Evolutionary conservation across 352 stramenopile species (phyloP).

Genomic region (Pythium aristosporum): DNA sequence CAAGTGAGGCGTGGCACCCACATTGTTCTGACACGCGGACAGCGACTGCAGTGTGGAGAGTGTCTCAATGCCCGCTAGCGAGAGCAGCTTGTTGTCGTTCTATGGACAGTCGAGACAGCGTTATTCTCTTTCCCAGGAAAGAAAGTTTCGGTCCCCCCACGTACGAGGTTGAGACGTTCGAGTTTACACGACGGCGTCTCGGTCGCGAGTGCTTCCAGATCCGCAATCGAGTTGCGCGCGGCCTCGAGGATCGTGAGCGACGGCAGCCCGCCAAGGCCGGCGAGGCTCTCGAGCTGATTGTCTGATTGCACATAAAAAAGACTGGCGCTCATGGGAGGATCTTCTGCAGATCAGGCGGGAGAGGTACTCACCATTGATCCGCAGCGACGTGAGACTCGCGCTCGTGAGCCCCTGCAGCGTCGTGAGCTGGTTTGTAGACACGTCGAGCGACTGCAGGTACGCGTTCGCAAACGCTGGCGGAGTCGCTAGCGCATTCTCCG

Average conservation of each 20-base stretch:
- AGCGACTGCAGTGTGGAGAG: constrained; percentile 45
- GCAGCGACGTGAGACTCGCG: constrained; percentile 48
- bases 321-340: no score
- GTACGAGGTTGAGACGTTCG: constrained; percentile 54
- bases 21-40: constrained; percentile 60
- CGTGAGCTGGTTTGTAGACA: constrained; percentile 70
- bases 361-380: constrained; percentile 47
- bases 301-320: constrained; percentile 14
- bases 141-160: background rate
- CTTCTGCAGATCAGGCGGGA: no score
- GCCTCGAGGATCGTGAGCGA: constrained; percentile 56
- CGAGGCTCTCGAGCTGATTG: constrained; percentile 52
- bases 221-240: constrained; percentile 48
- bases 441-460: constrained; percentile 64
- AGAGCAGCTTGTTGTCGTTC: constrained; percentile 72
- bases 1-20: constrained; percentile 21
- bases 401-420: constrained; percentile 54
- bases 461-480: constrained; percentile 43
- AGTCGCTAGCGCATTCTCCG: constrained; percentile 48
- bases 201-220: constrained; percentile 36
- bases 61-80: constrained; percentile 50
- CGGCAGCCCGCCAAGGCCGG: constrained; percentile 44
- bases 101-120: constrained; percentile 17
- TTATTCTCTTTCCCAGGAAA: no score
- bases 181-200: constrained; percentile 43